Conservation (phyloP, 2,329 filamentous ascomycete species). For the Aspergillus nomiae region DNA sequence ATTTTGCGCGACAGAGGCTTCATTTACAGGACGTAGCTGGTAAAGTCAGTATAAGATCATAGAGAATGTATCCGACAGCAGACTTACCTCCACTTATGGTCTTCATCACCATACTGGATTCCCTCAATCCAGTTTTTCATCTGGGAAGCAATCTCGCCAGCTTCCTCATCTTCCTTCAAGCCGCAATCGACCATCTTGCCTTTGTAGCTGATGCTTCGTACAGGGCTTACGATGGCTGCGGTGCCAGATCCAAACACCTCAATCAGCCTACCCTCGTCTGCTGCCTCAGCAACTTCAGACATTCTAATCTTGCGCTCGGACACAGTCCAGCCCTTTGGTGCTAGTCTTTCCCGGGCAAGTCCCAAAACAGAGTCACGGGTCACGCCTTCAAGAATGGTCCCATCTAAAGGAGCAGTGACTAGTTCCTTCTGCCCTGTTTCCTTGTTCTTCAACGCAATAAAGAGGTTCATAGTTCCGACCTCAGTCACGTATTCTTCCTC, state of each 20-base stretch:
- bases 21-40: constrained; percentile 29
- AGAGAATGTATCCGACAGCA: background rate
- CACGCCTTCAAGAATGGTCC: constrained; percentile 93
- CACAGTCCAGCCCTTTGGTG: constrained; percentile 83
- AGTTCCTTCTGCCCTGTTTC: constrained; percentile 89
- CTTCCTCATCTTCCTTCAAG: constrained; percentile 77
- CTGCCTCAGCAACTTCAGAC: constrained; percentile 77
- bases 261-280: constrained; percentile 79
- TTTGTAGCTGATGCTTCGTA: constrained; percentile 87
- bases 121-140: constrained; percentile 98
- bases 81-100: constrained; percentile 84
- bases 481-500: constrained; percentile 95
- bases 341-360: constrained; percentile 80
- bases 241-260: constrained; percentile 95
- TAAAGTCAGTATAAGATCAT: constrained; percentile 12
- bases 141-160: constrained; percentile 77
- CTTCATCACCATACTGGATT: constrained; percentile 92
- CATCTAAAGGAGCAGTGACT: constrained; percentile 91
- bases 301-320: constrained; percentile 91
- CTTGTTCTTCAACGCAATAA: constrained; percentile 81
- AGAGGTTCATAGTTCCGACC: constrained; percentile 99
- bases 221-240: constrained; percentile 88
- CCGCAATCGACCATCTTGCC: constrained; percentile 81
- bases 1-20: background rate
- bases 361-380: constrained; percentile 88